A percentile compares a stretch with the other conserved stretches of the same genome.
Evolutionary conservation across 306 rosid species (phyloP).

Genomic region (Arachis stenosperma): DNA sequence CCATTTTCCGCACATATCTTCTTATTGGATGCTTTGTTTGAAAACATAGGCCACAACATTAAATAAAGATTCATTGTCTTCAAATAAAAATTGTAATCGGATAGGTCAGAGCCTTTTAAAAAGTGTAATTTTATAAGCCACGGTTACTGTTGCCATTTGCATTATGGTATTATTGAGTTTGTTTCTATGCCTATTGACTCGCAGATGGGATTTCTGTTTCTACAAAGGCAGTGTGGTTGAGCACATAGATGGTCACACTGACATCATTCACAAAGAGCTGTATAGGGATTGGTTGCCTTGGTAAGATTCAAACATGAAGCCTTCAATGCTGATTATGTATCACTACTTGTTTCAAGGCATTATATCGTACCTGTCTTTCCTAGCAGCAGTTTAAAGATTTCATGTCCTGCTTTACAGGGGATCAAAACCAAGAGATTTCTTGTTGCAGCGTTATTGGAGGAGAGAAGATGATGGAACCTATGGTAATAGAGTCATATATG

Average conservation of each 20-base stretch:
- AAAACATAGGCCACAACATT: slow-evolving; percentile 1
- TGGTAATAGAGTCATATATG: slow-evolving; percentile 54
- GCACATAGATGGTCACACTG: slow-evolving; percentile 96
- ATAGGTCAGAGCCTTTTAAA: neutral
- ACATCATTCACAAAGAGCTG: slow-evolving; percentile 76
- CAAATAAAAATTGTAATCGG: slow-evolving; percentile 11
- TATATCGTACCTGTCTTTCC: slow-evolving; percentile 14
- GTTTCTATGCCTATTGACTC: slow-evolving; percentile 43
- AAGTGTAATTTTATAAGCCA: slow-evolving; percentile 10
- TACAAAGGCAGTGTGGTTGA: slow-evolving; percentile 81
- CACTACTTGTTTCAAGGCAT: slow-evolving; percentile 34
- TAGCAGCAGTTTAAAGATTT: slow-evolving; percentile 14
- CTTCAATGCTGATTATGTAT: slow-evolving; percentile 42
- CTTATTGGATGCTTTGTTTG: slow-evolving; percentile 23
- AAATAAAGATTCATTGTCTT: slow-evolving; percentile 8
- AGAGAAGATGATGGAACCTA: slow-evolving; percentile 97
- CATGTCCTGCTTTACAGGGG: slow-evolving; percentile 66
- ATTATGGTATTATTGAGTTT: slow-evolving; percentile 42
- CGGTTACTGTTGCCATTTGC: slow-evolving; percentile 26
- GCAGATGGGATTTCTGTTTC: slow-evolving; percentile 98
- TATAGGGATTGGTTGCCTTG: slow-evolving; percentile 93
- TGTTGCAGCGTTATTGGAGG: slow-evolving; percentile 96
- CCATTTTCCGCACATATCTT: slow-evolving; percentile 15
- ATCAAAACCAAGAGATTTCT: slow-evolving; percentile 83
- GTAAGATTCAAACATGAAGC: slow-evolving; percentile 51